These are phyloP conservation scores for Alternaria brassicicola DNA, from an alignment of 2,329 filamentous ascomycete genomes.

Conservation along the genomic window DNA sequence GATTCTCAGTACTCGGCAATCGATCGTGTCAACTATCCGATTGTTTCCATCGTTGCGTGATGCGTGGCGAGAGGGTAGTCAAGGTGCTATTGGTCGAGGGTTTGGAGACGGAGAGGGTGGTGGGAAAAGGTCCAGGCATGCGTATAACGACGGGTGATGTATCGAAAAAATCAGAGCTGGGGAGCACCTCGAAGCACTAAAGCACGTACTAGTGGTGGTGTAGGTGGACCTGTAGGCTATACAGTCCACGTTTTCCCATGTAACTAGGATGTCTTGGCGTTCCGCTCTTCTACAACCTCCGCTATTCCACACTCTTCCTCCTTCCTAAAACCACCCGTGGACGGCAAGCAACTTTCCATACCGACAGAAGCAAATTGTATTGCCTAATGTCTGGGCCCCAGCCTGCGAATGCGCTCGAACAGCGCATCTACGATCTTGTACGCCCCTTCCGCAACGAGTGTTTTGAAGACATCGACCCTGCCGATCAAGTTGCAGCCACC, in stretches of 20 bases:
- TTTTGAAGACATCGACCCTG: not conserved
- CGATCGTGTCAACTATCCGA: not conserved
- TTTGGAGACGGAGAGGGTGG: not conserved
- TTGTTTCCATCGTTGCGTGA: not conserved
- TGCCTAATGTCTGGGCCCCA: not conserved
- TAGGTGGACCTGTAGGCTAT: not conserved
- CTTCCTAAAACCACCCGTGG: not conserved
- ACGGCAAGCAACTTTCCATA: not conserved
- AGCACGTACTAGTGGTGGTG: not conserved
- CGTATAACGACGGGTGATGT: not conserved
- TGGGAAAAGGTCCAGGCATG: not conserved
- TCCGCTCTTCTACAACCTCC: not conserved
- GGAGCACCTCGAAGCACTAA: not conserved
- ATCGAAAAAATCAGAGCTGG: not conserved
- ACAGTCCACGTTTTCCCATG: not conserved
- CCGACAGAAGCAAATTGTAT: not conserved
- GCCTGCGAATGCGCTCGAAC: constrained; percentile 12
- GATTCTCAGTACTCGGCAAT: not conserved
- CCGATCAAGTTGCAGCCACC: not conserved
- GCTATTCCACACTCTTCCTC: not conserved
- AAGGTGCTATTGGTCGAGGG: not conserved
- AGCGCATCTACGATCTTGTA: constrained; percentile 16
- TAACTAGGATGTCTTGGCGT: not conserved
- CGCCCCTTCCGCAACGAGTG: constrained; percentile 10
- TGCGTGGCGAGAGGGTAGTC: not conserved